Evolutionary conservation across 805 yeast genomes (phyloP), one percentile per base, ranked within the genome.

Genomic region (Maudiozyma turicensis): DNA sequence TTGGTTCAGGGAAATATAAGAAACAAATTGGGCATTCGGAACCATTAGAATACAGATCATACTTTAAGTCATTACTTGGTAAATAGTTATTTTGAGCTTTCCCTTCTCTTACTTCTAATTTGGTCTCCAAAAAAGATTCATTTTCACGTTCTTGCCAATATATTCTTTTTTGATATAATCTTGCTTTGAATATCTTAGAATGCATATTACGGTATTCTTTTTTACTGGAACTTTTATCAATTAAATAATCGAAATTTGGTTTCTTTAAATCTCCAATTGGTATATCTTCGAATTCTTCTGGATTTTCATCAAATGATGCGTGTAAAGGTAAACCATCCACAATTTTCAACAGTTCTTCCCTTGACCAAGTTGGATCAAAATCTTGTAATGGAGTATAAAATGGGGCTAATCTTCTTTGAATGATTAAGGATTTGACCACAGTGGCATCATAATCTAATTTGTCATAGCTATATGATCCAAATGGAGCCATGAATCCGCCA

Each of bases 401-500:
- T 1, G 99, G 98, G 0, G 97, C 89, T 39, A 91, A 59, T 56
- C 74, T 76, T 45, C 99, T 75, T 32, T 78, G 77, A 15, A 81
- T 70, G 26, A 91, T 84, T 39, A 85, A 70, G 14, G 70, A 75
- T 47, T 86, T 75, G n/a, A 93, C 97, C 3, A 84, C 71, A 13
- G 76, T 77, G 13, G 85, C 76, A 58, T 84, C 77, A 68, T 80
- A 91, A 63, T 86, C 95, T 48, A 84, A 64, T 56, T 81, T 82
- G 44, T 84, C 81, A 33, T 76, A 72, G 54, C 81, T 78, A 66
- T 91, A 91, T 33, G 86, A 85, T 1, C 97, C 97, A 66, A 78
- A 86, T 0, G 98, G 96, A 1, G 95, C 96, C 54, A 91, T 68
- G 61, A 71, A 89, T 1, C 99, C 99, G 15, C 99, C 99, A 67